Evolutionary conservation across 495 filamentous ascomycete species (phyloP), one percentile per base, ranked within the genome.

Genomic region (Penicillium coprophilum): DNA sequence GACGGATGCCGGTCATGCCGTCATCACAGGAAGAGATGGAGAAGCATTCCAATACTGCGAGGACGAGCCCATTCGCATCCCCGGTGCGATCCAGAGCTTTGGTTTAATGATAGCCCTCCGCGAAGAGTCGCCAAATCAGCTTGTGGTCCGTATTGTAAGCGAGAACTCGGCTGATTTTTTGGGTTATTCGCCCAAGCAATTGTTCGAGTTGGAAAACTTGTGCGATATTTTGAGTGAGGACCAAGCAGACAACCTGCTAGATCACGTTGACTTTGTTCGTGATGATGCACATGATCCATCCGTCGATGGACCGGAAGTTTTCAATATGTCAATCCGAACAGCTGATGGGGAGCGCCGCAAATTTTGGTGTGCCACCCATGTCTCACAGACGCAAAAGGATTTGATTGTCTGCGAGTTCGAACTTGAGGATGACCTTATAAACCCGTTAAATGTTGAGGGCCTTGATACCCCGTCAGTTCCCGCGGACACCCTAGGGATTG

Each of bases 401-500:
- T 61, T 92, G 28, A 77, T 95, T 19, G 89, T 97, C 34, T 96
- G 91, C 76, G 93, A 97, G 63, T 92, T 97, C 57, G 93, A 97
- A 66, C 69, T 91, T 17, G 90, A 96, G 68, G 87, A 96, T 52
- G 93, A 97, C 63, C 74, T 74, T 0, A 57, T 79, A 1, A 84
- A 89, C 62, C 93, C 93, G 0, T 72, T 95, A 19, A 77, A 79
- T 47, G 77, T 85, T 0, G 71, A 74, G 3, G 82, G 78, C 1
- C 83, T 86, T 45, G 60, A 70, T 1, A 80, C 77, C 2, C 83
- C 82, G 1, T 80, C 84, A 15, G 63, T 66, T 13, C 87, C 93
- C 1, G 80, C 88, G 56, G 89, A 96, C 31, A 96, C 90, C 0
- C 70, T 96, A 19, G 74, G 81, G 8, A 79, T 82, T 31, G 75